Conservation (phyloP, 306 rosid genomes). For the Trichosanthes cucumerina region DNA sequence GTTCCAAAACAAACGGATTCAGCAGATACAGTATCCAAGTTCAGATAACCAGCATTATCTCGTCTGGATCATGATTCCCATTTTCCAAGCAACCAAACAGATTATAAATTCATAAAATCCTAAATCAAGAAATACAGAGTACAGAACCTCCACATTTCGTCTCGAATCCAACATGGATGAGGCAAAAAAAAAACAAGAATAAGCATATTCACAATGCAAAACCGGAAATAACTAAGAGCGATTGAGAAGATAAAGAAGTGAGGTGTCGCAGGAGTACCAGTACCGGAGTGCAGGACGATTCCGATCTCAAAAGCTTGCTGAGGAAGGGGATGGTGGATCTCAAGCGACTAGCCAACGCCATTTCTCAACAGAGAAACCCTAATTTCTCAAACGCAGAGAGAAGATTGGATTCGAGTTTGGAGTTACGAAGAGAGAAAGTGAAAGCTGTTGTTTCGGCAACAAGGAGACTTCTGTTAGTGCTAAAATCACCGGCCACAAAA, state of each 20-base stretch:
- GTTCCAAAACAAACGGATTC: not conserved
- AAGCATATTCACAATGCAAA: not conserved
- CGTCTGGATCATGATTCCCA: not conserved
- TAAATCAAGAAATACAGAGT: not conserved
- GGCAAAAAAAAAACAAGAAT: not conserved
- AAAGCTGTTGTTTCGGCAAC: not conserved
- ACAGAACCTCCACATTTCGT: not conserved
- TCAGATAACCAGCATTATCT: not conserved
- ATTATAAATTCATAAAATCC: not conserved
- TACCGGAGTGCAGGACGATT: not conserved
- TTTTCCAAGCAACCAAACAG: not conserved
- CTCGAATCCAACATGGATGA: not conserved
- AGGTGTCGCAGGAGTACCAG: not conserved
- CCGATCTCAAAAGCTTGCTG: conserved; percentile 3
- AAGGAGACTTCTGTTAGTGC: not conserved
- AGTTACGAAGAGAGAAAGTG: not conserved
- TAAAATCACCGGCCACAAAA: not conserved
- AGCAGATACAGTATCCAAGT: not conserved
- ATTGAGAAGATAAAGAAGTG: not conserved
- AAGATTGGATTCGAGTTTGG: conserved; percentile 3
- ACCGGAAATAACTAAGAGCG: not conserved
- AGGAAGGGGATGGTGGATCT: conserved; percentile 10
- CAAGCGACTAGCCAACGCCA: conserved; percentile 12
- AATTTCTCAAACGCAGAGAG: not conserved
- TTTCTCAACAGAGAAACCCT: conserved; percentile 1